Conservation (phyloP, 768 basidiomycete species). For the Pisolithus sp. region DNA sequence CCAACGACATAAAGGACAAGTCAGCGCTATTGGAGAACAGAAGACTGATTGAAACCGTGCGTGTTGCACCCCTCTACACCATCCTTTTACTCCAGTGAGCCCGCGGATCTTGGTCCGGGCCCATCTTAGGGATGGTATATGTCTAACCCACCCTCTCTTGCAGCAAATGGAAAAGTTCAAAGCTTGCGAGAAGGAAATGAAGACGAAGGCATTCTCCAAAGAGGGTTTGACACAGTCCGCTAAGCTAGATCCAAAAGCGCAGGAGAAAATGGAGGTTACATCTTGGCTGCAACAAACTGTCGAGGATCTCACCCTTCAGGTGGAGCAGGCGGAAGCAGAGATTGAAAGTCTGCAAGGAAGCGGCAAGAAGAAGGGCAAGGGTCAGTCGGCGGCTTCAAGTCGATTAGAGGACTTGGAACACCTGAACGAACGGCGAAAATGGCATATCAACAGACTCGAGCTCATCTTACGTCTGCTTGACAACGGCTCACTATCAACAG, state of each 20-base stretch:
- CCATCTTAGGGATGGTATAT: constrained; percentile 3
- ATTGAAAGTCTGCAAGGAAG: constrained; percentile 76
- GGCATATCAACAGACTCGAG: constrained; percentile 91
- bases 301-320: constrained; percentile 88
- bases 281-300: constrained; percentile 85
- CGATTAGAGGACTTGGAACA: constrained; percentile 79
- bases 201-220: constrained; percentile 99
- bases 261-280: constrained; percentile 88
- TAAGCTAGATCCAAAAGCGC: constrained; percentile 93
- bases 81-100: neutral
- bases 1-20: constrained; percentile 99
- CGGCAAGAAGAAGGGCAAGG: constrained; percentile 82
- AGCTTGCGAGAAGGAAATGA: constrained; percentile 99
- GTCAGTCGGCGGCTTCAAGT: constrained; percentile 55
- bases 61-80: constrained; percentile 20
- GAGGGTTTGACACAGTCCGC: constrained; percentile 93
- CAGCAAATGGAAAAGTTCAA: constrained; percentile 99
- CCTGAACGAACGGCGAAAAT: constrained; percentile 89
- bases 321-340: constrained; percentile 93
- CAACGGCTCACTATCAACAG: constrained; percentile 82
- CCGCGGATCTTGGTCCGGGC: constrained; percentile 1
- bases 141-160: constrained; percentile 10
- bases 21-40: constrained; percentile 85
- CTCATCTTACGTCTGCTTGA: constrained; percentile 89
- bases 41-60: constrained; percentile 92